Conservation (phyloP, 2,329 filamentous ascomycete species). For the Alternaria infectoria region DNA sequence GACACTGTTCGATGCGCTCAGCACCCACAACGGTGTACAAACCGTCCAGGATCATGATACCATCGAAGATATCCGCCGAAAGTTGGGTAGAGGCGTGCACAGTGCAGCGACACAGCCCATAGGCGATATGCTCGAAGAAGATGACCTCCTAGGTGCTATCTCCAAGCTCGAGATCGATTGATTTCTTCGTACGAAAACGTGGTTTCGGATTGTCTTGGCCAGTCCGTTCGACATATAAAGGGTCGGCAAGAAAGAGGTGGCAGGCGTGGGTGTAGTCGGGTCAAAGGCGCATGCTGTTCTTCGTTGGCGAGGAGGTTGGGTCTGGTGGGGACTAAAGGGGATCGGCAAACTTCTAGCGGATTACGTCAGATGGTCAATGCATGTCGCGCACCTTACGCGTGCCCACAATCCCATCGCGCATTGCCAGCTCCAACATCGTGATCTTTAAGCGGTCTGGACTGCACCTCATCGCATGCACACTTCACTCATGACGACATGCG, state of each 20-base stretch:
- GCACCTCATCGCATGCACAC: background rate
- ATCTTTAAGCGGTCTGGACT: background rate
- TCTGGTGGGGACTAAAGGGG: background rate
- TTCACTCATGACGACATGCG: conserved; percentile 13
- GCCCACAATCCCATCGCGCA: background rate
- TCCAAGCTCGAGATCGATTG: too few species aligned
- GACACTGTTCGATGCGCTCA: background rate
- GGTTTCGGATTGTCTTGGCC: too few species aligned
- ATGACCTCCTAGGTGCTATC: too few species aligned
- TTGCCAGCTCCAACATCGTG: background rate
- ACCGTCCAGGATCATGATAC: background rate
- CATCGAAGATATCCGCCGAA: background rate
- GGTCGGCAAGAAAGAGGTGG: too few species aligned
- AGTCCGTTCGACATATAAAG: too few species aligned
- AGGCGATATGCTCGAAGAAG: too few species aligned
- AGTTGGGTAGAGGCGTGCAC: background rate
- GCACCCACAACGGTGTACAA: background rate
- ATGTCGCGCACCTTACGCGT: conserved; percentile 10
- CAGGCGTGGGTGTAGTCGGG: background rate
- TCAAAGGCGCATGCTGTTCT: background rate
- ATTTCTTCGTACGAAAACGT: too few species aligned
- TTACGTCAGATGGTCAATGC: conserved; percentile 14
- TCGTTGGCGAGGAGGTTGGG: background rate
- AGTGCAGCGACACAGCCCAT: background rate
- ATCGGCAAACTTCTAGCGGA: background rate